These are phyloP conservation scores for Cymbidium sinense DNA, from an alignment of 106 monocot genomes.

Conservation along the genomic window DNA sequence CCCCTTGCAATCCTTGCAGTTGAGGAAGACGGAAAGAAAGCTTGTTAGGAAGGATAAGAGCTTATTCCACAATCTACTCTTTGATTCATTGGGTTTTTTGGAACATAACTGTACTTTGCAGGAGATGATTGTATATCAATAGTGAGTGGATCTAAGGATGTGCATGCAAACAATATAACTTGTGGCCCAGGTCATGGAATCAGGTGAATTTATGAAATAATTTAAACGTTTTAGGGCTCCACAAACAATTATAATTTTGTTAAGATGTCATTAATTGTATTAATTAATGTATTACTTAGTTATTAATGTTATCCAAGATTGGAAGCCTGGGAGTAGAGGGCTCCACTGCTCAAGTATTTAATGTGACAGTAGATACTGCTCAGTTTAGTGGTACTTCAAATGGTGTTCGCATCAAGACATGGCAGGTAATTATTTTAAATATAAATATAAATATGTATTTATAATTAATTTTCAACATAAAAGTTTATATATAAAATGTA, in stretches of 20 bases:
- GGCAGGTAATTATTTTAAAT: conserved; percentile 52
- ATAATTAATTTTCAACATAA: no score
- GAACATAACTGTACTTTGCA: conserved; percentile 7
- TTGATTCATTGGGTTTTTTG: no score
- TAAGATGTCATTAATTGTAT: no score
- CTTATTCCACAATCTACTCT: no score
- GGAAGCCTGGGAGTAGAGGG: conserved; percentile 59
- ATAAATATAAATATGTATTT: not conserved
- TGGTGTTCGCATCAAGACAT: conserved; percentile 86
- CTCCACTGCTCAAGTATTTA: conserved; percentile 37
- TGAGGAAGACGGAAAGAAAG: no score
- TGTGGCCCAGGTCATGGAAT: conserved; percentile 94
- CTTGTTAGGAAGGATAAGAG: no score
- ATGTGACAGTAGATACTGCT: conserved; percentile 52
- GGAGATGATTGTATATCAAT: conserved; percentile 94
- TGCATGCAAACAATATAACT: conserved; percentile 27
- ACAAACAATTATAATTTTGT: no score
- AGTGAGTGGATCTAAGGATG: conserved; percentile 34
- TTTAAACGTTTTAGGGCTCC: no score
- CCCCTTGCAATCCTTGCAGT: no score
- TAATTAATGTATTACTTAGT: not conserved
- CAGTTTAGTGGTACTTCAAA: conserved; percentile 42
- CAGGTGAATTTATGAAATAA: conserved; percentile 39
- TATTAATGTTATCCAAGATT: conserved; percentile 33
- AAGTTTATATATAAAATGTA: not conserved